phyloP scores from a whole-genome alignment of 148 eudicot species.

The Amaranthus cruentus region DNA sequence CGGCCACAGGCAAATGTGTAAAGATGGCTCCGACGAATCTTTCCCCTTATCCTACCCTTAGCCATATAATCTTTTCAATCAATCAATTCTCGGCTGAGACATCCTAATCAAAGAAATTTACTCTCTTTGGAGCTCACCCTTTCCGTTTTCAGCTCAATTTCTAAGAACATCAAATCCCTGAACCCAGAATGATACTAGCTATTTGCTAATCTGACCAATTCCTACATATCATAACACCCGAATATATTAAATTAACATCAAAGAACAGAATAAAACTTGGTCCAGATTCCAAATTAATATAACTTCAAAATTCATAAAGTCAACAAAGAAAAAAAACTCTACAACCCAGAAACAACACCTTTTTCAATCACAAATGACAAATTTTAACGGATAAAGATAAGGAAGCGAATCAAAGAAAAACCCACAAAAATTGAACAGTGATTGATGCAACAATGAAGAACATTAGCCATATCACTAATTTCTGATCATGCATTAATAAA shows the following conservation, averaged over 20 bases:
- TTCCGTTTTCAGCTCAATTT: constrained; percentile 1
- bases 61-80: constrained; percentile 41
- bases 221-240: constrained; percentile 12
- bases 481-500: constrained; percentile 10
- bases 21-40: constrained; percentile 56
- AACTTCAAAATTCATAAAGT: constrained; percentile 12
- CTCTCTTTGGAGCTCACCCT: constrained; percentile 3
- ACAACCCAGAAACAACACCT: not conserved
- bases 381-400: not conserved
- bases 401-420: constrained; percentile 7
- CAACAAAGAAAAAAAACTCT: constrained; percentile 10
- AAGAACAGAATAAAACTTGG: constrained; percentile 1
- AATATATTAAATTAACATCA: constrained; percentile 9
- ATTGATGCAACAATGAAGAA: constrained; percentile 6
- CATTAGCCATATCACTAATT: not conserved
- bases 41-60: constrained; percentile 65
- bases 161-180: constrained; percentile 1
- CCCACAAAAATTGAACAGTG: not conserved
- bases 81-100: constrained; percentile 21
- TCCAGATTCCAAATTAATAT: not conserved
- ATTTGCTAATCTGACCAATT: constrained; percentile 17
- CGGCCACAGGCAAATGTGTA: constrained; percentile 66
- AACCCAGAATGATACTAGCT: constrained; percentile 4
- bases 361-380: not conserved
- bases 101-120: constrained; percentile 15